Percentiles rank a stretch among this genome's conserved stretches.
These are phyloP conservation scores for Chlamydomonas schloesseri DNA, from an alignment of 139 green algal genomes.

Conservation along the genomic window DNA sequence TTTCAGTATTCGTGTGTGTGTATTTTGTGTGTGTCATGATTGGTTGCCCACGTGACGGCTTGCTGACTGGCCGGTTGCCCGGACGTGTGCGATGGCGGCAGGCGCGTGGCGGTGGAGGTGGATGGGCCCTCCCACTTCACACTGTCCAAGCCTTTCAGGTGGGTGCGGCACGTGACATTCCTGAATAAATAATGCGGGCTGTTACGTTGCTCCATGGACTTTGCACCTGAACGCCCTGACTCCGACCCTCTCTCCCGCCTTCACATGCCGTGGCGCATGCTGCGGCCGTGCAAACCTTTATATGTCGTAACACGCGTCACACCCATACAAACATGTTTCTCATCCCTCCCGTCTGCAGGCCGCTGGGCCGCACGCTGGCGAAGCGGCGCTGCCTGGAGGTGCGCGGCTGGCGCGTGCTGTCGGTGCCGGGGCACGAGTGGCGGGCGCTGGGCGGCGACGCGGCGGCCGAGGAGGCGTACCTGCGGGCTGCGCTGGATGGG, in stretches of 20 bases:
- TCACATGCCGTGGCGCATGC: too few species aligned
- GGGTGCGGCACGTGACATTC: neutral
- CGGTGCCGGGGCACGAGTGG: conserved; percentile 65
- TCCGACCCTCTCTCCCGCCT: neutral
- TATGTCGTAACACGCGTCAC: too few species aligned
- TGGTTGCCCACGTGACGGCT: too few species aligned
- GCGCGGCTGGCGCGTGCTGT: conserved; percentile 67
- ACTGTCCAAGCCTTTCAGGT: conserved; percentile 43
- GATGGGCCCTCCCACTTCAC: conserved; percentile 77
- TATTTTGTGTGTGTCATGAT: too few species aligned
- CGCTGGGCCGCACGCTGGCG: conserved; percentile 58
- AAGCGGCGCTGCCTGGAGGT: conserved; percentile 63
- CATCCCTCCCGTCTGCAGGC: too few species aligned
- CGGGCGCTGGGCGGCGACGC: neutral
- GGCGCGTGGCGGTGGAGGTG: conserved; percentile 71
- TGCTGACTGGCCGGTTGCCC: too few species aligned
- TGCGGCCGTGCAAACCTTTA: too few species aligned
- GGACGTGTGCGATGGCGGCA: too few species aligned
- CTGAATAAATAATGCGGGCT: neutral
- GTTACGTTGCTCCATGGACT: neutral
- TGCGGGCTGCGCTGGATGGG: conserved; percentile 26
- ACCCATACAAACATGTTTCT: too few species aligned
- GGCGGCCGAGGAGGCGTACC: conserved; percentile 16
- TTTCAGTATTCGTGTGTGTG: too few species aligned
- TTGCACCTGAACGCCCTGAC: neutral